Base-by-base conservation (phyloP, 441 rosid genomes). In the Melastoma candidum region DNA sequence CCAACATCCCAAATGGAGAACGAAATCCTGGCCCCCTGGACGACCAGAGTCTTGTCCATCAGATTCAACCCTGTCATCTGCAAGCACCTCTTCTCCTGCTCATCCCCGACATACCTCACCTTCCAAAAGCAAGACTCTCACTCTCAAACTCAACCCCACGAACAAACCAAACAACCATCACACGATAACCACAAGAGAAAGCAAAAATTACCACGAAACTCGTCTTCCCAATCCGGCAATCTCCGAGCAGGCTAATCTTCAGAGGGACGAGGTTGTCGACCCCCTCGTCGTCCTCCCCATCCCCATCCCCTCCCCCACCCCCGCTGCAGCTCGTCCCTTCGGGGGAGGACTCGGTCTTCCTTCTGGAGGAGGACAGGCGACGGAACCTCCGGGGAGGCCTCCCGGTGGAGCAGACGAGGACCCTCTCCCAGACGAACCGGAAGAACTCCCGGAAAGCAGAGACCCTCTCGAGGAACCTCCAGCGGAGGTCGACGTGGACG, bases 1-100 rank as follows among this genome's bases (percentile, higher is more conserved):
- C 82, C 92, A 3, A 86, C 95, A 71, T 90, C 97, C 97, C 97
- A 90, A 60, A 90, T 74, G 69, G 84, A 84, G 47, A 84, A 84
- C 48, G 92, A 75, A 70, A 90, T 90, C 49, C 84, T 79, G 48
- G 85, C 95, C 24, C 78, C 95, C 70, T 77, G 78, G 76, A 90
- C 94, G 48, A 74, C 53, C 57, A 79, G 66, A 48, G 95, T 87
- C 69, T 90, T 90, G 61, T 83, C 86, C 73, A 83, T 85, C 61
- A 90, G 67, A 74, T 82, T 90, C 62, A 90, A 65, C 45, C 95
- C 97, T 12, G 70, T 24, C 94, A 90, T 81, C 71, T 81, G 72
- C 71, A 87, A 59, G 65, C 85, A 55, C 26, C 70, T 70, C 47
- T 56, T 63, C 51, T 83, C 76, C 25, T 78, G 79, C 66, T 90